Evolutionary conservation across 768 basidiomycete species (phyloP).

Genomic region (Leccinum imitatum): DNA sequence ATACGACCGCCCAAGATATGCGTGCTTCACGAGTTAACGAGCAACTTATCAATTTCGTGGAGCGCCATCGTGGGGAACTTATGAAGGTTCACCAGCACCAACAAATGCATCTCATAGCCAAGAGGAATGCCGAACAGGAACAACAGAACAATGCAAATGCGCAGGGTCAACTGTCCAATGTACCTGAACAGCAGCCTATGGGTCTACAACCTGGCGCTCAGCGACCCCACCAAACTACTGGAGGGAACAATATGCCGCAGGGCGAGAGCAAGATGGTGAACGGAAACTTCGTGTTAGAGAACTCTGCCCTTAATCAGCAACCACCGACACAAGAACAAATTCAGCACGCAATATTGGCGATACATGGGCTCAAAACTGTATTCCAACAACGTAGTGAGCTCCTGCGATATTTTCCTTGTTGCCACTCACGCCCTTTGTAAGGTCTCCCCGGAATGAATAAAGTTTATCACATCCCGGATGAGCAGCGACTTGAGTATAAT

Average conservation of each 20-base stretch:
- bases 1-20: conserved; percentile 49
- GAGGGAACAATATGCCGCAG: conserved; percentile 12
- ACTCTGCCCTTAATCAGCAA: conserved; percentile 7
- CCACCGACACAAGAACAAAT: conserved; percentile 35
- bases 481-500: conserved; percentile 55
- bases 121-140: conserved; percentile 25
- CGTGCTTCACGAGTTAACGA: conserved; percentile 50
- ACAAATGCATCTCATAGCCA: conserved; percentile 11
- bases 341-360: conserved; percentile 28
- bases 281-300: conserved; percentile 11
- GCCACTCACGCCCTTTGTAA: conserved; percentile 21
- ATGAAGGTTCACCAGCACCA: conserved; percentile 30
- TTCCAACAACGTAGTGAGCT: conserved; percentile 35
- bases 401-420: conserved; percentile 10
- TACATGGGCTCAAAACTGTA: conserved; percentile 34
- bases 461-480: conserved; percentile 45
- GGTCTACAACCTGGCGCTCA: conserved; percentile 16
- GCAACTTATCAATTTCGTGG: conserved; percentile 54
- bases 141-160: conserved; percentile 21
- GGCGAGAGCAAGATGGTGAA: conserved; percentile 22
- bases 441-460: conserved; percentile 36
- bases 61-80: conserved; percentile 44
- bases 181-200: conserved; percentile 21
- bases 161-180: conserved; percentile 18
- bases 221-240: conserved; percentile 16